A percentile compares a stretch with the other conserved stretches of the same genome.
Evolutionary conservation across 2,329 filamentous ascomycete species (phyloP).

Genomic region (Berkeleyomyces basicola): DNA sequence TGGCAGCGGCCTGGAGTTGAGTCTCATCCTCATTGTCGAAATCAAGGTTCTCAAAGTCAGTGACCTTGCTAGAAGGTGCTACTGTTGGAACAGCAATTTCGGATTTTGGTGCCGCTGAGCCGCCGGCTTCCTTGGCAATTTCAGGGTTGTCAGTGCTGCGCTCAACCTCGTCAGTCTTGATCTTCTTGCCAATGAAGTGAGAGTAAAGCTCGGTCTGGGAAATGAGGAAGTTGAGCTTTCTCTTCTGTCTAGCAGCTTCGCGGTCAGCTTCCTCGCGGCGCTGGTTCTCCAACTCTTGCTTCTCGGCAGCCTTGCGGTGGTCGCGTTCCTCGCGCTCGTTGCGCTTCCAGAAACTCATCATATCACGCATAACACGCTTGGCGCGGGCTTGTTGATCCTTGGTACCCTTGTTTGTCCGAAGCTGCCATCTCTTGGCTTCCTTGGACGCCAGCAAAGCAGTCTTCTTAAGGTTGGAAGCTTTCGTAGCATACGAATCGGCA

Average conservation of each 20-base stretch:
- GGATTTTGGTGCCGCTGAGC: conserved; percentile 26
- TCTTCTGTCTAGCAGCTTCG: conserved; percentile 91
- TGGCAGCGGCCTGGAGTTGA: conserved; percentile 62
- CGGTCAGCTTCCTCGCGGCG: conserved; percentile 94
- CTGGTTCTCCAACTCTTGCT: conserved; percentile 88
- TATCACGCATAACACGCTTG: conserved; percentile 97
- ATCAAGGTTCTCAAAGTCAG: conserved; percentile 83
- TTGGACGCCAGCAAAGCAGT: conserved; percentile 93
- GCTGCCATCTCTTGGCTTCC: conserved; percentile 92
- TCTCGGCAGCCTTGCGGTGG: conserved; percentile 81
- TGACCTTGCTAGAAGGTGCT: conserved; percentile 51
- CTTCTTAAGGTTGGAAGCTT: conserved; percentile 92
- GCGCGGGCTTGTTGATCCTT: conserved; percentile 94
- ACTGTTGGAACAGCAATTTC: conserved; percentile 38
- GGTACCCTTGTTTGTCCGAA: conserved; percentile 93
- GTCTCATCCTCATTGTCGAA: conserved; percentile 92
- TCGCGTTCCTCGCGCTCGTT: conserved; percentile 97
- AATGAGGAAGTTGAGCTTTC: conserved; percentile 98
- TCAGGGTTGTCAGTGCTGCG: conserved; percentile 70
- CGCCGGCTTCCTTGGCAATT: conserved; percentile 39
- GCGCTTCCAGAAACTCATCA: conserved; percentile 99
- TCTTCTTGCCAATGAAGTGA: conserved; percentile 98
- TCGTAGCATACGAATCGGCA: conserved; percentile 66
- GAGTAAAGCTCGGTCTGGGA: conserved; percentile 98
- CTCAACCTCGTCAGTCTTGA: conserved; percentile 93